Conservation (phyloP, 2,329 filamentous ascomycete genomes). For the Phyllosticta paracitricarpa region DNA sequence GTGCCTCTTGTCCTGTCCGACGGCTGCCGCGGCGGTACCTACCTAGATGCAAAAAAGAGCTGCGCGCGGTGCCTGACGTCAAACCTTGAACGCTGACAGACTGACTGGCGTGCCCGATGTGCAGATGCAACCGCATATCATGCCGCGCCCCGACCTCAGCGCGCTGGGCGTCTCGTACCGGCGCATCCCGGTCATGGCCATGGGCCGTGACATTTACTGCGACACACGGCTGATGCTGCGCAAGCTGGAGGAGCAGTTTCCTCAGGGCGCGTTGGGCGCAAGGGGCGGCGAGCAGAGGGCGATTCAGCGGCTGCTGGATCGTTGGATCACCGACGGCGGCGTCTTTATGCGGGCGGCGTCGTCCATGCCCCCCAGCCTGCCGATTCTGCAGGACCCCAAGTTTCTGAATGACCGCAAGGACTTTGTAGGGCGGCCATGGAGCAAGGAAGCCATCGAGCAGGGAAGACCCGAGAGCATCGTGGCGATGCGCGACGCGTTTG, state of each 20-base stretch:
- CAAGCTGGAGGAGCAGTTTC: slow-evolving; percentile 51
- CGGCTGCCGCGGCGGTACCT: background rate
- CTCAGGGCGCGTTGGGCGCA: slow-evolving; percentile 15
- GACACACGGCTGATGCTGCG: slow-evolving; percentile 59
- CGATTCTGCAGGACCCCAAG: slow-evolving; percentile 44
- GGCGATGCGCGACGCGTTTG: slow-evolving; percentile 45
- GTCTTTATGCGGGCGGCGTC: slow-evolving; percentile 44
- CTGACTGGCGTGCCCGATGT: slow-evolving; percentile 1
- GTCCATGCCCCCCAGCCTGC: slow-evolving; percentile 46
- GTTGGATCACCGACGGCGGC: slow-evolving; percentile 45
- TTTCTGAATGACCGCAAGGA: slow-evolving; percentile 51
- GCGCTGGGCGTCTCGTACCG: slow-evolving; percentile 55
- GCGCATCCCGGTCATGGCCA: slow-evolving; percentile 57
- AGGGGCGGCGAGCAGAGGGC: slow-evolving; percentile 30
- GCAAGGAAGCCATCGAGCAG: slow-evolving; percentile 26
- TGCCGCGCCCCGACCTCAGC: slow-evolving; percentile 57
- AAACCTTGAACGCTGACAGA: slow-evolving; percentile 3
- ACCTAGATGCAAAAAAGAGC: background rate
- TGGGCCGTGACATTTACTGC: slow-evolving; percentile 58
- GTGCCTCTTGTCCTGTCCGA: slow-evolving; percentile 15
- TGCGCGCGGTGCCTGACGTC: slow-evolving; percentile 2
- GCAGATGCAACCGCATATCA: slow-evolving; percentile 53
- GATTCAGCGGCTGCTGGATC: slow-evolving; percentile 47
- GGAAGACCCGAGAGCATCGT: slow-evolving; percentile 47
- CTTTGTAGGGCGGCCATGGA: slow-evolving; percentile 36